These are phyloP conservation scores for Coniochaeta ligniaria DNA, from an alignment of 2,329 filamentous ascomycete species.

Conservation along the genomic window DNA sequence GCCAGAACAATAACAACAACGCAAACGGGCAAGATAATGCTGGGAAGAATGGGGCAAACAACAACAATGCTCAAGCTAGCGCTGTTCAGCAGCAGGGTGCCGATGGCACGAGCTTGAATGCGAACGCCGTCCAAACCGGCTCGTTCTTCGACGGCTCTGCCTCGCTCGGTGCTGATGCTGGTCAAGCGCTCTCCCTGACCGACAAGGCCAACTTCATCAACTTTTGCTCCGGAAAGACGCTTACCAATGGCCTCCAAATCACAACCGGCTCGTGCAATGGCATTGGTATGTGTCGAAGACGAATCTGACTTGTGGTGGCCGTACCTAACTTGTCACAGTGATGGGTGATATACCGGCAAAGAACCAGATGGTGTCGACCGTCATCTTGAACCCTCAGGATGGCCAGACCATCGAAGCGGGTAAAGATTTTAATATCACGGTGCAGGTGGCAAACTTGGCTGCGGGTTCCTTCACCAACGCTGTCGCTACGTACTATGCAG, in stretches of 20 bases:
- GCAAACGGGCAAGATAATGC: neutral
- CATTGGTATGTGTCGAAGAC: constrained; percentile 19
- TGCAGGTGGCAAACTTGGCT: constrained; percentile 40
- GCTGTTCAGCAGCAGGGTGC: neutral
- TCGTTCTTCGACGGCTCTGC: neutral
- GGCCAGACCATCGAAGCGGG: constrained; percentile 29
- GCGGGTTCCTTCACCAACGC: constrained; percentile 46
- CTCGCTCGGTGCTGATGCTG: constrained; percentile 5
- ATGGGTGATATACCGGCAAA: constrained; percentile 48
- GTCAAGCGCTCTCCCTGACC: constrained; percentile 17
- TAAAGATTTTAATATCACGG: constrained; percentile 36
- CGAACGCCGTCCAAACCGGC: neutral
- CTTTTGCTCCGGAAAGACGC: constrained; percentile 44
- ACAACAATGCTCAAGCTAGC: neutral
- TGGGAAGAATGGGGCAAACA: neutral
- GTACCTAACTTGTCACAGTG: constrained; percentile 15
- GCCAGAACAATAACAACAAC: constrained; percentile 1
- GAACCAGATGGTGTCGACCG: constrained; percentile 45
- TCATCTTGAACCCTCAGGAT: constrained; percentile 38
- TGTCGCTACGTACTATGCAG: constrained; percentile 44
- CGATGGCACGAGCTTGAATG: neutral
- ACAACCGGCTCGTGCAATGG: constrained; percentile 47
- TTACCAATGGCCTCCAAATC: constrained; percentile 48
- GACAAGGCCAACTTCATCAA: constrained; percentile 52
- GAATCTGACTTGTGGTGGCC: neutral